Evolutionary conservation across 352 stramenopile genomes (phyloP).

Genomic region (Globisporangium emineosum): DNA sequence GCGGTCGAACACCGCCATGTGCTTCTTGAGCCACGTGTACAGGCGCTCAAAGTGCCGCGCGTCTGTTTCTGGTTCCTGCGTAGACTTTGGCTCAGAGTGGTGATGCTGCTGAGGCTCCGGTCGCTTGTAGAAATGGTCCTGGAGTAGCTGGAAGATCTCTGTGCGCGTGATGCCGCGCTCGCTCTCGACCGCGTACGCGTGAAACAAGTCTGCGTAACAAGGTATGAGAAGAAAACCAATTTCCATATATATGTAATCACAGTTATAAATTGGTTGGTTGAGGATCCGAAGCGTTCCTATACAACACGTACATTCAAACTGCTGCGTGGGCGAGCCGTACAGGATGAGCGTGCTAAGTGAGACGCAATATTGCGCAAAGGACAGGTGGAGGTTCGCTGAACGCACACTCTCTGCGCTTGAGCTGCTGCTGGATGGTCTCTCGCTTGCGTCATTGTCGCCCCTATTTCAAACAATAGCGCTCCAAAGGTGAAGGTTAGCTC

Average conservation of each 20-base stretch:
- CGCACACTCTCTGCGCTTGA: not conserved
- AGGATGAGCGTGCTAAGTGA: constrained; percentile 42
- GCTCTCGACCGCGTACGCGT: constrained; percentile 48
- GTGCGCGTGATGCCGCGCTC: constrained; percentile 52
- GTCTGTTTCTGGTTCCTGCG: constrained; percentile 21
- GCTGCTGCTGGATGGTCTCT: not conserved
- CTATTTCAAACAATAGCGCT: not conserved
- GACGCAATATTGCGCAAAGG: constrained; percentile 55
- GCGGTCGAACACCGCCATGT: constrained; percentile 47
- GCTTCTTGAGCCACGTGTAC: constrained; percentile 77
- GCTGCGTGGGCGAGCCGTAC: constrained; percentile 34
- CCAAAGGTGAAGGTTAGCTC: not conserved
- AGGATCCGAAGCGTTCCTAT: not conserved
- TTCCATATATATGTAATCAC: not conserved
- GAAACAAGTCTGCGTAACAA: constrained; percentile 39
- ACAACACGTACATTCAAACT: constrained; percentile 52
- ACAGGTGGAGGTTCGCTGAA: constrained; percentile 16
- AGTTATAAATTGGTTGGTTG: not conserved
- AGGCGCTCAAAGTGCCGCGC: constrained; percentile 54
- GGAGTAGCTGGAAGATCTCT: constrained; percentile 50
- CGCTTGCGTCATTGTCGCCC: not conserved
- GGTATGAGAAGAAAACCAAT: not conserved
- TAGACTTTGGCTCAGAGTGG: not conserved
- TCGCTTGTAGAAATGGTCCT: constrained; percentile 43
- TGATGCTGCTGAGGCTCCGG: not conserved